Evolutionary conservation across 1,284 basidiomycete species (phyloP).

Genomic region (Fomitopsis palustris): DNA sequence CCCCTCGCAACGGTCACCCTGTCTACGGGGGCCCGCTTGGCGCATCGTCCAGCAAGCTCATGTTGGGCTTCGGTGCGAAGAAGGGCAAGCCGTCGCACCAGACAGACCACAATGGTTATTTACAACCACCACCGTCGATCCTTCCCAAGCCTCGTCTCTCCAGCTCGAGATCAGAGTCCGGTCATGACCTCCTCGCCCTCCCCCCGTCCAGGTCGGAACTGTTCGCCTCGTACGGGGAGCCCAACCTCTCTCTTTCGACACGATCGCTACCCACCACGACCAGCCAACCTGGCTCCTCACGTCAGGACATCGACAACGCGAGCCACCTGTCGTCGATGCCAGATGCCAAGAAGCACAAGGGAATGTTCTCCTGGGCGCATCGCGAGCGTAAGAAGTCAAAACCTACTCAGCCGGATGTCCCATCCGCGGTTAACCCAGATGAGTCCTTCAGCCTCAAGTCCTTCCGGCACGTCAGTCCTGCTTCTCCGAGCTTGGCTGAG

Average conservation of each 20-base stretch:
- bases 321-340: conserved; percentile 20
- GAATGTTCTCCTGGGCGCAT: conserved; percentile 33
- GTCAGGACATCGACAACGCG: conserved; percentile 10
- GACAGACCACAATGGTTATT: conserved; percentile 20
- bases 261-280: conserved; percentile 49
- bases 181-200: conserved; percentile 31
- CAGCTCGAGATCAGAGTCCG: conserved; percentile 34
- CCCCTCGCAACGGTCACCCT: conserved; percentile 19
- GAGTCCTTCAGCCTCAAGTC: conserved; percentile 56
- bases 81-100: conserved; percentile 15
- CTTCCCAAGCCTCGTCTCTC: conserved; percentile 24
- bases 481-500: conserved; percentile 22
- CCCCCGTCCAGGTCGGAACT: conserved; percentile 57
- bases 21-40: conserved; percentile 23
- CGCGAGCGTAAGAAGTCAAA: conserved; percentile 43
- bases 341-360: conserved; percentile 32
- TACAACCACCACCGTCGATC: conserved; percentile 14
- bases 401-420: conserved; percentile 23
- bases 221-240: conserved; percentile 49
- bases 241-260: conserved; percentile 48
- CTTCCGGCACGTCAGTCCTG: conserved; percentile 58
- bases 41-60: conserved; percentile 33
- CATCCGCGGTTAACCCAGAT: conserved; percentile 15
- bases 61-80: conserved; percentile 31
- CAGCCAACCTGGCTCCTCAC: conserved; percentile 7